Conservation (phyloP, 257 asterid species). For the Parsonsia alboflavescens region DNA sequence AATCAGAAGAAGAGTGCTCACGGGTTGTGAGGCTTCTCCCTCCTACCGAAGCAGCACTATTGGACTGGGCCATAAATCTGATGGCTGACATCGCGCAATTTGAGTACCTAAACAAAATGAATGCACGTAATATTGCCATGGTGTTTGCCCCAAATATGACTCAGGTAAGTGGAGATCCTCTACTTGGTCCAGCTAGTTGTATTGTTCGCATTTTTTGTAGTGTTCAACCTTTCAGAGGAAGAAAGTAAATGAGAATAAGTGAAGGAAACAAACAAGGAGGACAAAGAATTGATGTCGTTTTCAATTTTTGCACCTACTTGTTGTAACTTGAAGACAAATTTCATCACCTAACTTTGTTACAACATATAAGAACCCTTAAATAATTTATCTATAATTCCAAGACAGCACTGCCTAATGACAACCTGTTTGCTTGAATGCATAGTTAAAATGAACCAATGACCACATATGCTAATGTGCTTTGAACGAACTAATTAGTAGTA, state of each 20-base stretch:
- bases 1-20: constrained; percentile 66
- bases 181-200: not conserved
- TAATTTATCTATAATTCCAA: not conserved
- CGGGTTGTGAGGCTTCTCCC: constrained; percentile 70
- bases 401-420: not conserved
- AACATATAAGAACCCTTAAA: not conserved
- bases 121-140: constrained; percentile 81
- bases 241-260: not conserved
- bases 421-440: not conserved
- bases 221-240: not conserved
- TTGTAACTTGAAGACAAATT: too few species aligned
- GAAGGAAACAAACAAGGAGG: too few species aligned
- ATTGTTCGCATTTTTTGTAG: not conserved
- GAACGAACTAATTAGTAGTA: not conserved
- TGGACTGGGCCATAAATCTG: constrained; percentile 85
- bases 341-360: not conserved
- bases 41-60: constrained; percentile 63
- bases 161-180: constrained; percentile 38
- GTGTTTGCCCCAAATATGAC: constrained; percentile 97
- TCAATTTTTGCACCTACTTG: too few species aligned
- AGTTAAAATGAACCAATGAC: not conserved
- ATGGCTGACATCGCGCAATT: constrained; percentile 94
- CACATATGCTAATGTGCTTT: not conserved
- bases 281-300: not conserved
- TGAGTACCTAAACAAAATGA: constrained; percentile 74